Evolutionary conservation across 208 protist species (phyloP).

Genomic region (Trypanosoma grayi): DNA sequence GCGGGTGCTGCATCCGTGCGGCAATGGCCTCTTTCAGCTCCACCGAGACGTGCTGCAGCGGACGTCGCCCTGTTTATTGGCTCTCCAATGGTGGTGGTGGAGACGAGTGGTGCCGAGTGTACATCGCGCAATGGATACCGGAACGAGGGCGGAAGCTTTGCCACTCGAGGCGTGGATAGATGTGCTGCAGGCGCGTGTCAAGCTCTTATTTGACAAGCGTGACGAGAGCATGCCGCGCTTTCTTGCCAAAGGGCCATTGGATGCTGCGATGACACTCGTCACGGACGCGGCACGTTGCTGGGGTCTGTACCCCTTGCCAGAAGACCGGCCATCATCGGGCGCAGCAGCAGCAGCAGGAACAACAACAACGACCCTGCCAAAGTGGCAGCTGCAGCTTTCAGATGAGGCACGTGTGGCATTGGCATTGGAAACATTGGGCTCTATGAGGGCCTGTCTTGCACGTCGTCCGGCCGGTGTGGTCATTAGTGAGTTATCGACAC

Average conservation of each 20-base stretch:
- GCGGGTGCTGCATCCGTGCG: conserved; percentile 1
- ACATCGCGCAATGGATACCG: background rate
- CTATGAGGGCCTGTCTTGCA: conserved; percentile 7
- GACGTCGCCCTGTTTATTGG: conserved; percentile 3
- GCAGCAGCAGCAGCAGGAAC: background rate
- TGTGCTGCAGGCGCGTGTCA: conserved; percentile 3
- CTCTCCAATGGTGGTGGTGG: conserved; percentile 24
- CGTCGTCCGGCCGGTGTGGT: conserved; percentile 13
- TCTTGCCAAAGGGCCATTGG: background rate
- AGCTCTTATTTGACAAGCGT: conserved; percentile 5
- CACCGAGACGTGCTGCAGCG: conserved; percentile 4
- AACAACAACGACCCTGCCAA: background rate
- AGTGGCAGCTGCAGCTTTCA: conserved; percentile 18
- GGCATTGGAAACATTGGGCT: conserved; percentile 5
- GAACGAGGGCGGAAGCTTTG: background rate
- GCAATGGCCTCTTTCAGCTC: conserved; percentile 13
- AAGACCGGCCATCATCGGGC: background rate
- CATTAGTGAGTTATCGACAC: conserved; percentile 14
- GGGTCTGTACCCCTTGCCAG: background rate
- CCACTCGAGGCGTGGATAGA: conserved; percentile 2
- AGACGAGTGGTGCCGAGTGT: conserved; percentile 4
- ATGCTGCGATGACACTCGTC: conserved; percentile 5
- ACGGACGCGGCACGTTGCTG: conserved; percentile 16
- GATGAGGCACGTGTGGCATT: conserved; percentile 1
- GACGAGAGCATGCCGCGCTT: background rate